Conservation (phyloP, 2,329 filamentous ascomycete genomes). For the Aspergillus brunneoviolaceus region DNA sequence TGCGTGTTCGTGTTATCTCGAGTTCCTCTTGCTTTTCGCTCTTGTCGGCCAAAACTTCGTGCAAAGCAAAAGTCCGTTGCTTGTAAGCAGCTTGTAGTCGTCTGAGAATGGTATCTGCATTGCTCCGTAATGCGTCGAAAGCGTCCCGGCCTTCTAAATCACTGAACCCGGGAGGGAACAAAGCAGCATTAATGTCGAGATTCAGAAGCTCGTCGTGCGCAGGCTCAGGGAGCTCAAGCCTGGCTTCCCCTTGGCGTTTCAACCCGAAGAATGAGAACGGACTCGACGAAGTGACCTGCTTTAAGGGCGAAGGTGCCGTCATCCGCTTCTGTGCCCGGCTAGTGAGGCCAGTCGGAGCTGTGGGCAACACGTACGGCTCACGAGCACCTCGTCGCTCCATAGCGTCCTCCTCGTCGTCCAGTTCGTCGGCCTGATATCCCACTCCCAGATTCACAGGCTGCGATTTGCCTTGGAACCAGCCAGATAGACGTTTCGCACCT, state of each 20-base stretch:
- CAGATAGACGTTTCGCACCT: constrained; percentile 42
- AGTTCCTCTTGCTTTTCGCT: constrained; percentile 61
- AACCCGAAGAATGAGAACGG: constrained; percentile 47
- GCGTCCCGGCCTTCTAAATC: constrained; percentile 53
- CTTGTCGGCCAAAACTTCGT: constrained; percentile 54
- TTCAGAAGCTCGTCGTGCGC: constrained; percentile 56
- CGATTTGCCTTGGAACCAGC: constrained; percentile 56
- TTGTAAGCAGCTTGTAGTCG: constrained; percentile 59
- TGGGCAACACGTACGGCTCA: constrained; percentile 16
- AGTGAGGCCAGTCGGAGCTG: constrained; percentile 14
- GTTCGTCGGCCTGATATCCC: constrained; percentile 14
- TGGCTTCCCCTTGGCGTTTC: constrained; percentile 32
- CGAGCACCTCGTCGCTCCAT: constrained; percentile 15
- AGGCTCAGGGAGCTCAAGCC: constrained; percentile 33
- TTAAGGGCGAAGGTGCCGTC: constrained; percentile 32
- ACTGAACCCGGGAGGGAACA: constrained; percentile 54
- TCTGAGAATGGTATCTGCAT: constrained; percentile 56
- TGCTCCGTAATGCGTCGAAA: constrained; percentile 57
- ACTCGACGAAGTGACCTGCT: constrained; percentile 34
- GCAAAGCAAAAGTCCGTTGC: constrained; percentile 50
- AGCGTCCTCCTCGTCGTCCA: constrained; percentile 15
- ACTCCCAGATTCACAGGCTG: constrained; percentile 50
- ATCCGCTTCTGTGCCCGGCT: constrained; percentile 30
- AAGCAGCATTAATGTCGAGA: constrained; percentile 53
- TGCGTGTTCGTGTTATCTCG: constrained; percentile 59